phyloP scores from a whole-genome alignment of 352 stramenopile genomes.

The Proteromonas lacertae region DNA sequence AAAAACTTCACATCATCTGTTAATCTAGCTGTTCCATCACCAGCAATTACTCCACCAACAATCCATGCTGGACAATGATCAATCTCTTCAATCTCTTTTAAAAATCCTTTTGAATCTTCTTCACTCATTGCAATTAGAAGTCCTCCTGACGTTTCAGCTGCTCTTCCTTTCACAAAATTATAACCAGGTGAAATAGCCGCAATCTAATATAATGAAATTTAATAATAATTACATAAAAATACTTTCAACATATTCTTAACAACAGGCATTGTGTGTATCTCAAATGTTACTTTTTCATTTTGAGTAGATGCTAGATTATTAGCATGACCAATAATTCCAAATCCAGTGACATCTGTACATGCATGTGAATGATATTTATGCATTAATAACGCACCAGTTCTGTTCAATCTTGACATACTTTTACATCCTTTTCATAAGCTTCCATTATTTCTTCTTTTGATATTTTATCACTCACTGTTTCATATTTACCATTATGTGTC shows the following conservation, averaged over 20 bases:
- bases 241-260: not conserved
- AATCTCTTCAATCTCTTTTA: not conserved
- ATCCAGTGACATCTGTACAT: slow-evolving; percentile 10
- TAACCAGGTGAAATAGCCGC: not conserved
- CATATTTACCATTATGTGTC: no score
- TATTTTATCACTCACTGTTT: no score
- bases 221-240: no score
- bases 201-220: no score
- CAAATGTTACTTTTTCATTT: not conserved
- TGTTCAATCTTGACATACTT: not conserved
- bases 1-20: no score
- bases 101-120: not conserved
- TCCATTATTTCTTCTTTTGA: no score
- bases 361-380: not conserved
- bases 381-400: not conserved
- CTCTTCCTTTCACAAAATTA: not conserved
- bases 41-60: no score
- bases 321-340: slow-evolving; percentile 9
- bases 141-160: slow-evolving; percentile 1
- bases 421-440: not conserved
- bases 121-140: not conserved
- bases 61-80: no score
- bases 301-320: slow-evolving; percentile 3
- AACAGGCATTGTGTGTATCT: not conserved
- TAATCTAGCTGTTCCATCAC: no score